Base-by-base conservation (phyloP, 768 basidiomycete genomes). In the Antrodiella citrinella region DNA sequence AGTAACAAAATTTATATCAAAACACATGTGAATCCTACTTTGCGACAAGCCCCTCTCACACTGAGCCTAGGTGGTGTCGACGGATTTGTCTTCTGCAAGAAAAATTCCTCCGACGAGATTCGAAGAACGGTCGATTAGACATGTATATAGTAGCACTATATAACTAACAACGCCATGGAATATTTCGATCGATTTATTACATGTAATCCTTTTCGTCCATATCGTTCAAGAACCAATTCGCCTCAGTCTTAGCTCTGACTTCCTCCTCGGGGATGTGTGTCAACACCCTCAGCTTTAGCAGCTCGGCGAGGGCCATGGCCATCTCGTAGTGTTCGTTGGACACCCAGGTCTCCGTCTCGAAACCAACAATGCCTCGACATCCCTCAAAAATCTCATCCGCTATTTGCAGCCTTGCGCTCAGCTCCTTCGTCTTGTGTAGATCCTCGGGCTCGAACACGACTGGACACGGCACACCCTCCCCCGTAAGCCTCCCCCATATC, bases 181-280 rank as follows among this genome's bases (percentile, higher is more conserved):
- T n/a, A n/a, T n/a, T n/a, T n/a, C n/a, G n/a, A n/a, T n/a, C n/a
- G n/a, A n/a, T n/a, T n/a, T 43, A 24, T 45, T 54, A 61, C 47
- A 50, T 54, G 48, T 61, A 61, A 1, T 44, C 25, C 38, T 51
- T 26, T 50, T 61, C 59, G 52, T 61, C 54, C 60, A 61, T 61
- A 49, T 61, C 60, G 44, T 61, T 57, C 51, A 50, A 61, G 35
- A 47, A 45, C 60, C 60, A 61, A 45, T 61, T 40, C 45, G 46
- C 57, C 54, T 26, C 35, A 22, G 47, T 53, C 57, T 58, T 22
- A 39, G 43, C 55, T 44, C 55, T 54, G 21, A 24, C 43, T 43
- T 61, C 49, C 46, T 45, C 55, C 50, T 46, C 22, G 45, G 48
- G n/a, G 20, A 26, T 21, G 19, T 1, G 43, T 51, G 48, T 44